Evolutionary conservation across 306 rosid genomes (phyloP), one percentile per base, ranked within the genome.

Genomic region (Begonia masoniana): DNA sequence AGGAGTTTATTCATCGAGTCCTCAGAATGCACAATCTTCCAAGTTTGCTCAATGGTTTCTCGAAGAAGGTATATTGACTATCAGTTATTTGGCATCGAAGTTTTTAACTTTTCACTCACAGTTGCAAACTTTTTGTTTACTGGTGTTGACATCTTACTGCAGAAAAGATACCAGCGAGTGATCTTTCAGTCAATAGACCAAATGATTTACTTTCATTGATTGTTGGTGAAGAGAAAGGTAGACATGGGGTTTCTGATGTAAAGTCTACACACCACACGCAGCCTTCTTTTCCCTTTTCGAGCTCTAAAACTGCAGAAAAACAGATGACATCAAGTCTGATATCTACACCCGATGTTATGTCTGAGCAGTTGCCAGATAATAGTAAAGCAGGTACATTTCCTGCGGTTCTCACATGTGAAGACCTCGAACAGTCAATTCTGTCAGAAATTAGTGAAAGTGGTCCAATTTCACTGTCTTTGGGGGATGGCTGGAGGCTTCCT

Each of bases 371-470:
- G 7, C 60, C 55, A 77, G 76, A 64, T 64, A 80, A 60, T 26
- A 79, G 61, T 64, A 79, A 77, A 62, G 66, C 88, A 17, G 76
- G 72, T 74, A 69, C 70, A 62, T 70, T 80, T 54, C 68, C 81
- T 13, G 76, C 81, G 14, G 84, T 92, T 68, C 84, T 92, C 59
- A 92, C 96, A 36, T 92, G 99, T 71, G 95, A 92, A 78, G 93
- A 83, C 62, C 84, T 92, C 43, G 99, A 92, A 76, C 94, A 92
- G 68, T 75, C 95, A 13, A 80, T 92, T 56, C 68, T 92, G 65
- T 83, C 81, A n/a, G 92, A 71, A 73, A 72, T 92, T 65, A 50
- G 67, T 39, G 89, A 58, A 21, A 83, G 61, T 61, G 77, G 64
- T 45, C 64, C 74, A 6, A 52, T 74, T 43, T 42, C 59, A 67